phyloP scores from a whole-genome alignment of 1,284 basidiomycete species.

The Sphagnurus paluster region DNA sequence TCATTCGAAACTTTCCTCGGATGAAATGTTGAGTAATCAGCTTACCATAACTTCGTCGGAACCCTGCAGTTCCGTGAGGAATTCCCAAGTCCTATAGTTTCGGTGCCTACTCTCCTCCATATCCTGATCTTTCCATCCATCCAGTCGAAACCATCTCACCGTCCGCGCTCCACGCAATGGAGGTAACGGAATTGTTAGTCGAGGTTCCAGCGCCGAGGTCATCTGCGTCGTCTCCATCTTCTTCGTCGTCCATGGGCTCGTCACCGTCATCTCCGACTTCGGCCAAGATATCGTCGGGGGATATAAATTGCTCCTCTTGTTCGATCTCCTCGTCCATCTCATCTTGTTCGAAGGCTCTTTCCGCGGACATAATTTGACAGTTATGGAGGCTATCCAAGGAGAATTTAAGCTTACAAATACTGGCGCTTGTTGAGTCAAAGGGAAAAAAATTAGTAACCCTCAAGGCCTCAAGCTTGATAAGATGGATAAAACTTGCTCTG shows the following conservation, averaged over 20 bases:
- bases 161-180: constrained; percentile 80
- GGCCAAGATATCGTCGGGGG: constrained; percentile 58
- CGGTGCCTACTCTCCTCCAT: constrained; percentile 81
- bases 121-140: constrained; percentile 96
- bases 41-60: constrained; percentile 91
- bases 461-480: constrained; percentile 28
- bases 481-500: constrained; percentile 26
- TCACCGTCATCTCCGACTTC: constrained; percentile 73
- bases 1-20: not conserved
- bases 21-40: not conserved
- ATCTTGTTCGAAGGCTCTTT: constrained; percentile 31
- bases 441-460: constrained; percentile 17
- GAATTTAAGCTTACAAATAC: constrained; percentile 4
- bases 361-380: constrained; percentile 28
- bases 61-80: constrained; percentile 88
- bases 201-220: constrained; percentile 39
- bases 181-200: constrained; percentile 73
- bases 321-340: constrained; percentile 42
- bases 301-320: constrained; percentile 53
- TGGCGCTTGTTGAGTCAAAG: constrained; percentile 15
- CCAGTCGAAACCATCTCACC: constrained; percentile 94
- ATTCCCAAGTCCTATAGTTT: constrained; percentile 85
- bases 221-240: constrained; percentile 45
- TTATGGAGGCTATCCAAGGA: not conserved
- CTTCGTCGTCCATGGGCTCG: constrained; percentile 72